Evolutionary conservation across 1,284 basidiomycete species (phyloP), one percentile per base, ranked within the genome.

Genomic region (Ceratobasidium papillatum): DNA sequence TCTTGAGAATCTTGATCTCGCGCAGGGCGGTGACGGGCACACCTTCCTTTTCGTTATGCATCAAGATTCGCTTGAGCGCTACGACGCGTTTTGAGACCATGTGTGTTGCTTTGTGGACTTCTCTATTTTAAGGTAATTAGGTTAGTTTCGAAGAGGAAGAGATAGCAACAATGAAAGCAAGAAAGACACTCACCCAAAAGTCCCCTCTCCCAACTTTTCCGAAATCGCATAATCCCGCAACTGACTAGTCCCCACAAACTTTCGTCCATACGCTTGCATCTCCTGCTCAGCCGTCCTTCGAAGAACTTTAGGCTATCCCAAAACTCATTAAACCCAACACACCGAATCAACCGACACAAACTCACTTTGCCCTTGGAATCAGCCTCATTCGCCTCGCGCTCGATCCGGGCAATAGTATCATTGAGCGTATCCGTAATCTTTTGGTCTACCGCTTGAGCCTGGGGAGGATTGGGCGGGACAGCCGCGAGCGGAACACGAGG

Each of bases 1-100:
- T 89, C 81, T 99, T 99, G 71, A 99, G 85, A 74, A 99, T 94
- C 82, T 97, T 97, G 84, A 99, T 99, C 84, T 99, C 98, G n/a
- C 98, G 91, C 17, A 99, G 85, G 5, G 98, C 96, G 0, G 98
- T 99, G 43, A 99, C 94, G 1, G 96, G 95, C 88, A 98, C 93
- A 66, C 96, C 97, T 81, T 96, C 95, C 80, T 95, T 95, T 82
- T 96, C 94, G 78, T 96, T 95, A 82, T 99, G 96, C 88, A 99
- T 95, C 62, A 97, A 86, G 76, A 99, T 96, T 64, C 94, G 90
- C 81, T 99, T 99, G 61, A 99, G 84, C 1, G 97, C 97, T 7
- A 99, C 83, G 7, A 83, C 85, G 0, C 89, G 87, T 64, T 64
- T 64, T 0, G 89, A 91, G 3, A 77, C 79, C 14, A 86, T 86